Evolutionary conservation across 371 early-diverging fungal species (phyloP).

Genomic region (Syncephalis plumigaleata): DNA sequence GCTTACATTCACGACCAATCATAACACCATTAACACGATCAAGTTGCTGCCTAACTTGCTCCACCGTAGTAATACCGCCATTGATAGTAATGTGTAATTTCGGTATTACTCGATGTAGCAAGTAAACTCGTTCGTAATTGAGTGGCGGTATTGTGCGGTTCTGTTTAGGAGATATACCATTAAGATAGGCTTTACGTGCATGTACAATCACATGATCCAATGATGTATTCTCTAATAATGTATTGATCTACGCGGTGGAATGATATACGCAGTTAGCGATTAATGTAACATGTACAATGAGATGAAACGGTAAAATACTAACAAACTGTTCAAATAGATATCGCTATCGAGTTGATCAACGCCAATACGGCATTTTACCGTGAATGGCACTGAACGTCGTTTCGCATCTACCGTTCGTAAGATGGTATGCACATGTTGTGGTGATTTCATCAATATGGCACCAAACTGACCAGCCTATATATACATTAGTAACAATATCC

Average conservation of each 20-base stretch:
- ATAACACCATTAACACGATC: conserved; percentile 39
- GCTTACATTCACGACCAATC: conserved; percentile 51
- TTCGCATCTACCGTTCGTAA: conserved; percentile 29
- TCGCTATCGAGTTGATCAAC: conserved; percentile 49
- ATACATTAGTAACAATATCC: background rate
- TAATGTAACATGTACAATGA: background rate
- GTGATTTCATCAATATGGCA: conserved; percentile 57
- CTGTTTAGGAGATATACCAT: conserved; percentile 67
- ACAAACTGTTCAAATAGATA: conserved; percentile 42
- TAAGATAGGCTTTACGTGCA: conserved; percentile 71
- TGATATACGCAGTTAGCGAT: background rate
- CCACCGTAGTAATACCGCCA: conserved; percentile 51
- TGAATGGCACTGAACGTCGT: conserved; percentile 29
- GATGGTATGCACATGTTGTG: conserved; percentile 32
- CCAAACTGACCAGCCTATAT: conserved; percentile 42
- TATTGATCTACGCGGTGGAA: conserved; percentile 4
- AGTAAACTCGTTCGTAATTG: conserved; percentile 54
- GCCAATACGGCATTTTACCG: conserved; percentile 62
- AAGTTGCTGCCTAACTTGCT: conserved; percentile 23
- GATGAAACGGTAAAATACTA: conserved; percentile 2
- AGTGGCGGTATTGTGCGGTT: conserved; percentile 70
- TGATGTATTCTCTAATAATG: conserved; percentile 15
- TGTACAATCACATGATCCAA: conserved; percentile 56
- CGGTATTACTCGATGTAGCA: conserved; percentile 40
- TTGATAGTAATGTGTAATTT: conserved; percentile 51